Percentiles rank a stretch among this genome's conserved stretches.
Evolutionary conservation across 129 eudicot species (phyloP).

Genomic region (Heracleum sosnowskyi): DNA sequence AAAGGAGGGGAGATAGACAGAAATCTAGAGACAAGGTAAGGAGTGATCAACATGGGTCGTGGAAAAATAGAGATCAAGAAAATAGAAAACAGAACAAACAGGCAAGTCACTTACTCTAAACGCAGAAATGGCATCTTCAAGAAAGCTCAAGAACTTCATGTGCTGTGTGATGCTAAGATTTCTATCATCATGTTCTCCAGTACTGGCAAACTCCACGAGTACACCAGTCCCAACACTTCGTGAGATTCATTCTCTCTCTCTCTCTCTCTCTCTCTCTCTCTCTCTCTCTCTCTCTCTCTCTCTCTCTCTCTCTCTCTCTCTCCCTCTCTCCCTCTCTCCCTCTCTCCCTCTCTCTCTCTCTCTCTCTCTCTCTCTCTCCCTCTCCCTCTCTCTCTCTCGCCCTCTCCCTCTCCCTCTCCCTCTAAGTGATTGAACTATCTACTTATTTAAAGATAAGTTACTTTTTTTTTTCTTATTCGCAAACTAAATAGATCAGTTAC

Average conservation of each 20-base stretch:
- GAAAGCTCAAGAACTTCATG: slow-evolving; percentile 78
- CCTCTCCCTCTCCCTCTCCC: no score
- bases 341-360: no score
- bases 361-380: no score
- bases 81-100: slow-evolving; percentile 55
- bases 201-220: slow-evolving; percentile 50
- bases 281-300: no score
- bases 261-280: neutral
- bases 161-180: slow-evolving; percentile 75
- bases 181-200: slow-evolving; percentile 64
- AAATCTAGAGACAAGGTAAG: slow-evolving; percentile 9
- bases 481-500: no score
- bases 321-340: no score
- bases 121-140: slow-evolving; percentile 86
- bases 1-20: slow-evolving; percentile 3
- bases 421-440: no score
- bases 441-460: no score
- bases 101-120: slow-evolving; percentile 82
- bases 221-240: slow-evolving; percentile 58
- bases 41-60: slow-evolving; percentile 44
- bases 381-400: no score
- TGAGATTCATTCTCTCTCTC: slow-evolving; percentile 13
- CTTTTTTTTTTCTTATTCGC: neutral
- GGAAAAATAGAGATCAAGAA: slow-evolving; percentile 74
- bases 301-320: no score